Conservation (phyloP, 2,329 filamentous ascomycete species). For the Ampelomyces quisqualis region DNA sequence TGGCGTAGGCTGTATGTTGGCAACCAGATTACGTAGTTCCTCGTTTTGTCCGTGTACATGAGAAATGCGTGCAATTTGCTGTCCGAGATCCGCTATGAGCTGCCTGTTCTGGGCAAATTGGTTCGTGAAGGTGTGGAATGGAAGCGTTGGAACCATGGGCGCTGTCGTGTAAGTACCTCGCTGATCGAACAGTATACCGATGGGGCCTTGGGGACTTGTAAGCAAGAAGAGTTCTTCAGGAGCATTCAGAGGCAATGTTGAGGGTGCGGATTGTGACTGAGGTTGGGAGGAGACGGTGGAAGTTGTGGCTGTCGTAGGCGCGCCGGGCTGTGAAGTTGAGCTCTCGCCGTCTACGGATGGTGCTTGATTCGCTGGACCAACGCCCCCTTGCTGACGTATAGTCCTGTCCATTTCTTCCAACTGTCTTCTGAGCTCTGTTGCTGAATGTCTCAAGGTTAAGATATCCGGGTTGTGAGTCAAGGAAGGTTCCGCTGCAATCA, state of each 20-base stretch:
- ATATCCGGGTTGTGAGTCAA: slow-evolving; percentile 35
- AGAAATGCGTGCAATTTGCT: slow-evolving; percentile 30
- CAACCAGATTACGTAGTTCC: background rate
- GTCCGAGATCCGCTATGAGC: slow-evolving; percentile 32
- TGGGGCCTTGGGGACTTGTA: slow-evolving; percentile 41
- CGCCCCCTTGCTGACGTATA: slow-evolving; percentile 18
- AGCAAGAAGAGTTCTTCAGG: slow-evolving; percentile 39
- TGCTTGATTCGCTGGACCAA: slow-evolving; percentile 1
- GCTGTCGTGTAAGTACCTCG: slow-evolving; percentile 39
- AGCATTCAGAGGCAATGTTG: slow-evolving; percentile 16
- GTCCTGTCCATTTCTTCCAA: slow-evolving; percentile 24
- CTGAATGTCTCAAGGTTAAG: slow-evolving; percentile 30
- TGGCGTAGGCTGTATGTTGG: slow-evolving; percentile 18
- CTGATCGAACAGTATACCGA: slow-evolving; percentile 41
- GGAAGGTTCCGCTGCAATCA: slow-evolving; percentile 23
- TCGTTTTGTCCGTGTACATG: no score
- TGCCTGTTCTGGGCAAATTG: slow-evolving; percentile 40
- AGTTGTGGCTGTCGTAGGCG: slow-evolving; percentile 5
- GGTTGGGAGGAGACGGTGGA: slow-evolving; percentile 10
- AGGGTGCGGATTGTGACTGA: slow-evolving; percentile 6
- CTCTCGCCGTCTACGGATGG: background rate
- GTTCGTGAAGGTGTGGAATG: slow-evolving; percentile 35
- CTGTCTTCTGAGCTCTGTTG: slow-evolving; percentile 29
- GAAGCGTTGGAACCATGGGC: slow-evolving; percentile 28
- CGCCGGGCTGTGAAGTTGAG: slow-evolving; percentile 5